Conservation (phyloP, 108 stramenopile genomes). For the Pseudonitzschia multistriata region DNA sequence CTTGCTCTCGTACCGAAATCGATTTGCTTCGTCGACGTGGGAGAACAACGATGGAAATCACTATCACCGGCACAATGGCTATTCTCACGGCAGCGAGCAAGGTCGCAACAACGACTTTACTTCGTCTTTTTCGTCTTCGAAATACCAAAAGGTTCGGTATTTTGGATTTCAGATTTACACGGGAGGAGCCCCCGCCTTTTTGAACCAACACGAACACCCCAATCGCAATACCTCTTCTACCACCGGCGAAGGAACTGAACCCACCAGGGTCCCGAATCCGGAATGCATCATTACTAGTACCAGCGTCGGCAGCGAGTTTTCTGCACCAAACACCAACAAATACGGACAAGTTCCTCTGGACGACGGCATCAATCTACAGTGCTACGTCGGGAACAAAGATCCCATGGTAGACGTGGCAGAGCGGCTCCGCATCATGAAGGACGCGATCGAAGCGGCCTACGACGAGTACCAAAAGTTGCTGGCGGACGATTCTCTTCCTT, state of each 20-base stretch:
- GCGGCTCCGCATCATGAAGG: conserved; percentile 54
- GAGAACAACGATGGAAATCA: background rate
- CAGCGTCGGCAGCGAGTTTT: background rate
- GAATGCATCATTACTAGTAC: background rate
- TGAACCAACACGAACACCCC: background rate
- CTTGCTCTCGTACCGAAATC: background rate
- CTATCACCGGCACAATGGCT: background rate
- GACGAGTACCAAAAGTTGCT: conserved; percentile 14
- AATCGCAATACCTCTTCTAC: conserved; percentile 15
- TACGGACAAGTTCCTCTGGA: conserved; percentile 17
- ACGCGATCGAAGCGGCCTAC: conserved; percentile 66
- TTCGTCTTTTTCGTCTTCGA: background rate
- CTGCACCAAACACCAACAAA: conserved; percentile 41
- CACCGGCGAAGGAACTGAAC: background rate
- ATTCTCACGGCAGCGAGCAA: background rate
- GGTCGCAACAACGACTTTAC: background rate
- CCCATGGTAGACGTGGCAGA: conserved; percentile 41
- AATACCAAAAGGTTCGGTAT: conserved; percentile 52
- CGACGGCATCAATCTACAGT: conserved; percentile 31
- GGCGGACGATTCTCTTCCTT: background rate
- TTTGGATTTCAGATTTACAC: conserved; percentile 69
- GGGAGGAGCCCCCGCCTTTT: conserved; percentile 58
- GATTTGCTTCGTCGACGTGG: background rate
- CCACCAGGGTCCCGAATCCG: background rate
- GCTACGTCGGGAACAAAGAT: conserved; percentile 65